Percentiles rank a stretch among this genome's conserved stretches.
phyloP scores from a whole-genome alignment of 371 early-diverging fungal genomes.

The Mortierella sp. region DNA sequence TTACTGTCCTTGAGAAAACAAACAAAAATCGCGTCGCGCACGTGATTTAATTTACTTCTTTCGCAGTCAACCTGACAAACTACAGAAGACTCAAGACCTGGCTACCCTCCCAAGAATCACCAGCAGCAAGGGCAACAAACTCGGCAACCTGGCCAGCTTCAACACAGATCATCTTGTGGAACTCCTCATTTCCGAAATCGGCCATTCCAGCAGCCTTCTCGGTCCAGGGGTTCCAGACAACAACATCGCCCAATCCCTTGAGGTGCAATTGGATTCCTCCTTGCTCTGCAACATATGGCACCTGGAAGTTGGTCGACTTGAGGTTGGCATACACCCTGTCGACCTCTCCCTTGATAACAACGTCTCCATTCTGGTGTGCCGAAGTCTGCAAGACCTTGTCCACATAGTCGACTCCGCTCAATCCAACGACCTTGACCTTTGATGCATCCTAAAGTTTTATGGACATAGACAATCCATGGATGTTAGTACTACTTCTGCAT shows the following conservation, averaged over 20 bases:
- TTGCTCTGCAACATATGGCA: constrained; percentile 39
- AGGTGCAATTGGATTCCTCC: constrained; percentile 25
- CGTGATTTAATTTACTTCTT: constrained; percentile 19
- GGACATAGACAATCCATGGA: neutral
- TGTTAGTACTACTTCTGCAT: neutral
- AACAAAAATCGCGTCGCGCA: constrained; percentile 19
- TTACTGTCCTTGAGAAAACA: constrained; percentile 9
- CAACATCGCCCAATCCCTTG: constrained; percentile 62
- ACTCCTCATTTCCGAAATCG: constrained; percentile 92
- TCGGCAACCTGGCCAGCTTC: constrained; percentile 91
- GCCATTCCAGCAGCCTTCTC: constrained; percentile 90
- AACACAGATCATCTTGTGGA: constrained; percentile 89
- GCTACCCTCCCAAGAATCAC: constrained; percentile 80
- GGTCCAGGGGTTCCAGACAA: constrained; percentile 98
- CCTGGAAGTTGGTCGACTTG: constrained; percentile 62
- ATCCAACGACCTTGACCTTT: constrained; percentile 73
- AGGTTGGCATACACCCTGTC: constrained; percentile 64
- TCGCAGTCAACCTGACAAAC: neutral
- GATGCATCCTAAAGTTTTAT: constrained; percentile 66
- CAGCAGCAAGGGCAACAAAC: constrained; percentile 75
- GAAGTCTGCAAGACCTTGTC: constrained; percentile 88
- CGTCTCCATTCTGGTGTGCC: constrained; percentile 87
- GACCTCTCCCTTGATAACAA: constrained; percentile 68
- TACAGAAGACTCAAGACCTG: constrained; percentile 76
- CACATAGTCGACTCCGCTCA: constrained; percentile 69